Evolutionary conservation across 2,329 filamentous ascomycete genomes (phyloP), one percentile per base, ranked within the genome.

Genomic region (Lizonia empirigonia): DNA sequence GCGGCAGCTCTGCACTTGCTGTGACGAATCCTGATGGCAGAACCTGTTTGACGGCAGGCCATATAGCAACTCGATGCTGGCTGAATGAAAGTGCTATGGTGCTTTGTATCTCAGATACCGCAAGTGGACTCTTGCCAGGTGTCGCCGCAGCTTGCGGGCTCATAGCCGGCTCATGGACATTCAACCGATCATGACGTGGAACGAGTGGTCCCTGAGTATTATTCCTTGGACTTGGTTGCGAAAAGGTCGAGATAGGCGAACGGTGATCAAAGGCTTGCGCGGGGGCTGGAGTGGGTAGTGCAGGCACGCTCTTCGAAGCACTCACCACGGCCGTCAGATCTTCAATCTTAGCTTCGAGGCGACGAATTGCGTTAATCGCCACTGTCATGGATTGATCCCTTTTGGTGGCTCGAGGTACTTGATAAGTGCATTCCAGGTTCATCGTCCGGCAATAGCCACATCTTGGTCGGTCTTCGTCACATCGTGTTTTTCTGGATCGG

Each of bases 301-400:
- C 33, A 39, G 34, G 40, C 10, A 54, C 12, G 44, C 27, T 35
- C 30, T 56, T 60, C 3, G 59, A 58, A 5, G 58, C 64, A 54
- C 60, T 70, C 56, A 62, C 73, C 47, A 55, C 73, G 49, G 56
- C 69, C 41, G 78, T 77, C 12, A 80, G 64, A 44, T 76, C 73
- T 58, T 82, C 80, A 30, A 82, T 70, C 59, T 82, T 82, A 4
- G 75, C 72, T 62, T 82, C 80, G 15, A 82, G 72, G 10, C 80
- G 74, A 64, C 79, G 75, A 19, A 82, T 75, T 9, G 80, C 80
- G 59, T 80, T 82, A 65, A 82, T 81, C 23, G 82, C 80, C 63
- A 81, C 76, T 20, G 77, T 74, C 62, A 82, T 76, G 3, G 80
- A 81, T 45, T 81, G 78, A 50, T 82, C 80, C 44, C 79, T 81